A percentile compares a stretch with the other conserved stretches of the same genome.
phyloP scores from a whole-genome alignment of 192 early-diverging fungal species.

The Phycomyces nitens region DNA sequence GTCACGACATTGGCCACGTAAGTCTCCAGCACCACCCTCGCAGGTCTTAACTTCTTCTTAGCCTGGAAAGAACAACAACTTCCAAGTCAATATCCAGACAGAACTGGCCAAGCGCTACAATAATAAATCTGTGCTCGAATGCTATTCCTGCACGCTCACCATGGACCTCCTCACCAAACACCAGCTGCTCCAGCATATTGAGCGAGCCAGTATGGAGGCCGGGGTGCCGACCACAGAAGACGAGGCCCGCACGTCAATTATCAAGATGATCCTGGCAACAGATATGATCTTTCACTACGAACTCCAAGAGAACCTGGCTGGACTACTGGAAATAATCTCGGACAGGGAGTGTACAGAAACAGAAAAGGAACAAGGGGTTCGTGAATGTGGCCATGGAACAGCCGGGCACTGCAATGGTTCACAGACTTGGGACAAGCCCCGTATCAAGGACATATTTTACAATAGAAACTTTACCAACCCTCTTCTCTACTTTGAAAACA shows the following conservation, averaged over 20 bases:
- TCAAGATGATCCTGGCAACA: conserved; percentile 80
- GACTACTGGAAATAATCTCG: conserved; percentile 37
- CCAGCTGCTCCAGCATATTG: conserved; percentile 58
- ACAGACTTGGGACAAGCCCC: background rate
- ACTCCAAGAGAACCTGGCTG: conserved; percentile 49
- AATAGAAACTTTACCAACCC: conserved; percentile 1
- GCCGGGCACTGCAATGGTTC: background rate
- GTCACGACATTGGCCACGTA: conserved; percentile 88
- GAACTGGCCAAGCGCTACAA: conserved; percentile 70
- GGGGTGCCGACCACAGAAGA: conserved; percentile 47
- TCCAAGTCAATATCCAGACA: conserved; percentile 83
- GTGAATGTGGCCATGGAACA: background rate
- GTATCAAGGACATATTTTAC: background rate
- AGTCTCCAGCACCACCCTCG: conserved; percentile 17
- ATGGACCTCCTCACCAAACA: conserved; percentile 75
- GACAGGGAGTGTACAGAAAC: background rate
- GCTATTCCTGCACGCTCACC: conserved; percentile 75
- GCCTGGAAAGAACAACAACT: conserved; percentile 92
- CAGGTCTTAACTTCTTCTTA: conserved; percentile 27
- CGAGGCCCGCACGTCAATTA: conserved; percentile 44
- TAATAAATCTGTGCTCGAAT: conserved; percentile 82
- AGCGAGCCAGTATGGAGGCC: conserved; percentile 42
- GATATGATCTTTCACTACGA: conserved; percentile 92
- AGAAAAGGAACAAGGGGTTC: background rate
- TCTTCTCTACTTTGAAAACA: background rate